Base-by-base conservation (phyloP, 768 basidiomycete species). In the Trametopsis cervina region DNA sequence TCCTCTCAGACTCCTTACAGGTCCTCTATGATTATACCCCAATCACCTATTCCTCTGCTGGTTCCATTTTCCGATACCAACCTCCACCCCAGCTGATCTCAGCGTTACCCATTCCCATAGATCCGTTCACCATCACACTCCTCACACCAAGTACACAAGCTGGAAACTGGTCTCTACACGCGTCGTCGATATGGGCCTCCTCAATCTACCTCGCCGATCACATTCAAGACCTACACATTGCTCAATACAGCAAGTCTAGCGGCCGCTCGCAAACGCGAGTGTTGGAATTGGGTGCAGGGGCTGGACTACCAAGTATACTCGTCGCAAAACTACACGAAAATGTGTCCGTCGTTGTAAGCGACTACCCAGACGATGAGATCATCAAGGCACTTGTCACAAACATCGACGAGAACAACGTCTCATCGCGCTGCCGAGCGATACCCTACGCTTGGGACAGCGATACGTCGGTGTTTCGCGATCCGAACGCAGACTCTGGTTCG, bases 271-370 rank as follows among this genome's bases (percentile, higher is more conserved):
- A 26, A 4, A 29, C 69, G 24, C 64, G 58, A 27, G 54, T 88
- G n/a, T 71, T 89, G 4, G 87, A 89, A 59, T 67, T 89, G 9
- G 87, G 87, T 5, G 83, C 87, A 0, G 81, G 78, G 1, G 81
- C 85, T 0, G 87, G 87, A 3, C 69, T 89, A 20, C 86, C 87
- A 1, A 76, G 84, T 38, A 85, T 89, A 46, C 61, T 76, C 38
- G 70, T 88, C 57, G 77, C 85, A 3, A 79, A 74, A 58, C 52
- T 62, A 10, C 71, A 70, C 59, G 61, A 62, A 4, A 55, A 65
- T 42, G 63, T 59, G 25, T 50, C 43, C 11, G 76, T 88, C 43
- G 73, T 74, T 3, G 70, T 70, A 40, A 84, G 76, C 56, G 88
- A 89, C 63, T 89, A 86, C 60, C 85, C 85, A 2, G 85, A 89